Base-by-base conservation (phyloP, 331 rosid genomes). In the Acacia pycnantha region DNA sequence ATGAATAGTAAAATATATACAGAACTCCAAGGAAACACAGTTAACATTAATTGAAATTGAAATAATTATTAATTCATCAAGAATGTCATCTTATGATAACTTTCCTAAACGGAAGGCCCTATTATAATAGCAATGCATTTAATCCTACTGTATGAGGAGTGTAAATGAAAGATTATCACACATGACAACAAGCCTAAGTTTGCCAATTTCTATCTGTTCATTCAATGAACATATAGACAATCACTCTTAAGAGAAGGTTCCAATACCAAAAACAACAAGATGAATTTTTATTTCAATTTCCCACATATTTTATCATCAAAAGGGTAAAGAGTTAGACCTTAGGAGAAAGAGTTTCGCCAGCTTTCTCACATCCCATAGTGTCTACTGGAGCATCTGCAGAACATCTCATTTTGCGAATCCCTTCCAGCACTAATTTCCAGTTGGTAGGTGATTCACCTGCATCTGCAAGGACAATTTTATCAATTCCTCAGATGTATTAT, bases 351-450 rank as follows among this genome's bases (percentile, higher is more conserved):
- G 87, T 11, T 79, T 75, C 85, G 67, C 83, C 94, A 76, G 90
- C 93, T 79, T 90, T 85, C 61, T 90, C 93, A 70, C 87, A 87
- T 62, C 87, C 90, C 89, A 85, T 82, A 31, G 89, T 90, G 82
- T 91, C 99, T 13, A 95, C 99, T 1, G 98, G 99, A 40, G 99
- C 99, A 80, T 88, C 93, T 71, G 85, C 88, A 21, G 92, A 83
- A 40, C 85, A 79, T 85, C 90, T 89, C 95, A 95, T 95, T 77
- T 91, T 83, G 46, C 90, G 88, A 83, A 95, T 93, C 73, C 97
- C 94, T 83, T 90, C 82, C 29, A 93, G 97, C 70, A 91, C 94
- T 65, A 85, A 76, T 85, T 89, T 89, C 98, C 98, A 95, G 85
- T 89, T 73, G 35, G 77, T 74, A 64, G 98, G 98, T 71, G 91